Base-by-base conservation (phyloP, 495 filamentous ascomycete species). In the Annulohypoxylon nitens region DNA sequence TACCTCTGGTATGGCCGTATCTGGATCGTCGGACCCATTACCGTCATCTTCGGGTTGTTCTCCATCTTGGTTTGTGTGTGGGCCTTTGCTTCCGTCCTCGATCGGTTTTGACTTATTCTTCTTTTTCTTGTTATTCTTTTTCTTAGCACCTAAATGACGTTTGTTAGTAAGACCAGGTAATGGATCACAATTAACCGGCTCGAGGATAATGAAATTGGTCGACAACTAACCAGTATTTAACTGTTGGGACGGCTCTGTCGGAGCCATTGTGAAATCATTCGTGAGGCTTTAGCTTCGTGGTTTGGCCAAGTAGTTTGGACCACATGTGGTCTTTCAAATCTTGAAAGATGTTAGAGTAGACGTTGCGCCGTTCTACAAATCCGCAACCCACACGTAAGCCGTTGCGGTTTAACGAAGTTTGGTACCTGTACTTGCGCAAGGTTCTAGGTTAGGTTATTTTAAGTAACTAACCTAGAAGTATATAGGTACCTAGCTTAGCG, bases 81-180 rank as follows among this genome's bases (percentile, higher is more conserved):
- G 66, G 51, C 76, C 71, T 71, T 78, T 81, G 37, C 68, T 80
- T 34, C 68, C 80, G 75, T 86, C 82, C 58, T 80, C 80, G 36
- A 69, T 43, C 41, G 73, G 77, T 20, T 76, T 75, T 14, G 76
- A 64, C 74, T 85, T 89, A 65, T 79, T 86, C 81, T 88, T 91
- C 80, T 90, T 93, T 84, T 90, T 93, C 79, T 89, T 92, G 79
- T 86, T 89, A 78, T 88, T 91, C 85, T 91, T 93, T 71, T 90
- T 89, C 76, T 88, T 90, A 60, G 83, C 67, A 78, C 82, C 87
- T 87, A 70, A 57, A 74, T 39, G 41, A 75, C 70, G 51, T 20
- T 43, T 41, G 55, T 78, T 34, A 77, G 71, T 70, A 30, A 30
- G 30, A 4, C 30, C 30, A 30, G 30, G 30, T 6, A 30, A 30